These are phyloP conservation scores for Cutaneotrichosporon dermatis DNA, from an alignment of 1,284 basidiomycete genomes.

Conservation along the genomic window DNA sequence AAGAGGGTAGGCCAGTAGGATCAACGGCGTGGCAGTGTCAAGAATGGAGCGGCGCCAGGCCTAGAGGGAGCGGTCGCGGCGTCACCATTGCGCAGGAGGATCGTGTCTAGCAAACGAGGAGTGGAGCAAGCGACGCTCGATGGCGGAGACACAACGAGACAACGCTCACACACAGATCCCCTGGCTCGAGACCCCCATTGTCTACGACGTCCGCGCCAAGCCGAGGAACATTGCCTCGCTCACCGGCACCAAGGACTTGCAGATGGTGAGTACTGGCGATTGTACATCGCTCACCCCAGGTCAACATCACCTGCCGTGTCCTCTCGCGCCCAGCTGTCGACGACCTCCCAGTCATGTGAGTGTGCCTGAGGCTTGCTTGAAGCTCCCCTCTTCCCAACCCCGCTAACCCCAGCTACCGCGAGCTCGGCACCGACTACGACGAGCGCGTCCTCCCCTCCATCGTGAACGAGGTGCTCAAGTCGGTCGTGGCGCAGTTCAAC, in stretches of 20 bases:
- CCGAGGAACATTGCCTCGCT: constrained; percentile 57
- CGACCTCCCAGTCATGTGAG: constrained; percentile 70
- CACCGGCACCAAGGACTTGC: constrained; percentile 13
- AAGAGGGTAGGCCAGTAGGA: too few relatives aligned
- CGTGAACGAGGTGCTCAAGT: constrained; percentile 97
- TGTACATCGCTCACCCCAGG: constrained; percentile 3
- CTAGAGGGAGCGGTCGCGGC: too few relatives aligned
- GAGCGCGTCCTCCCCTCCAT: constrained; percentile 80
- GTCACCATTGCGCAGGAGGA: too few relatives aligned
- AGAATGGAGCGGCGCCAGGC: too few relatives aligned
- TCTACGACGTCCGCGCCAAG: constrained; percentile 97
- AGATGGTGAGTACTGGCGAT: constrained; percentile 12
- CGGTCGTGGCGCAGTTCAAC: constrained; percentile 98
- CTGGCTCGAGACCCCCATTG: constrained; percentile 90
- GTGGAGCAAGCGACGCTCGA: too few relatives aligned
- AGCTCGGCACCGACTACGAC: constrained; percentile 94
- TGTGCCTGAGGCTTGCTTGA: neutral
- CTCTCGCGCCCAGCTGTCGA: constrained; percentile 79
- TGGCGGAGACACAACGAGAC: neutral
- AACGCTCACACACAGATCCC: constrained; percentile 8
- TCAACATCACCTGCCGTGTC: constrained; percentile 99
- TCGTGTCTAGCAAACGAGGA: too few relatives aligned
- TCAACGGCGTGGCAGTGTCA: too few relatives aligned
- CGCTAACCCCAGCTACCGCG: constrained; percentile 61
- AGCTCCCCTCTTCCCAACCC: too few relatives aligned